Evolutionary conservation across 139 green algal species (phyloP).

Genomic region (Protoeuglena noctilucae): DNA sequence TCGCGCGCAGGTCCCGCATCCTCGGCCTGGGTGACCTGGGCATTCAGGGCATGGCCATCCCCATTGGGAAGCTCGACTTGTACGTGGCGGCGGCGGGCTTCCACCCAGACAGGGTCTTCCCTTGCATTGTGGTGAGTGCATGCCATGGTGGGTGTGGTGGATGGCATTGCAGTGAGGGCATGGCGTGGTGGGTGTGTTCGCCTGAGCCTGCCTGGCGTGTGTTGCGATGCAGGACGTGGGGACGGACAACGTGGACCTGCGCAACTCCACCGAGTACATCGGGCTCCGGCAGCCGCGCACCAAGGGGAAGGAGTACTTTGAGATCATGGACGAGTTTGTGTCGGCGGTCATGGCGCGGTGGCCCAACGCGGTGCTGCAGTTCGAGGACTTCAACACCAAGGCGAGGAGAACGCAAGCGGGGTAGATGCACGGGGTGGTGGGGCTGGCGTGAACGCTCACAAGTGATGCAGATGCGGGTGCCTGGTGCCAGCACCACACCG

Average conservation of each 20-base stretch:
- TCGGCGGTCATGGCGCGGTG: constrained; percentile 36
- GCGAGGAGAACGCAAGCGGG: too few species aligned
- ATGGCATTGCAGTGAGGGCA: too few species aligned
- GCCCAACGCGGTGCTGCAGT: constrained; percentile 48
- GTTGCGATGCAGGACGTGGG: too few species aligned
- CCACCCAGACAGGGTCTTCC: constrained; percentile 63
- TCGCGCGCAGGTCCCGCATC: too few species aligned
- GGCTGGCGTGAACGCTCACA: too few species aligned
- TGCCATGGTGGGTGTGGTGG: too few species aligned
- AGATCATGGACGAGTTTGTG: constrained; percentile 56
- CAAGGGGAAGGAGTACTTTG: constrained; percentile 49
- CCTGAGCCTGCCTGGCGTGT: too few species aligned
- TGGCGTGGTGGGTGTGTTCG: too few species aligned
- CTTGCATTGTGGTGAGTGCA: constrained; percentile 61
- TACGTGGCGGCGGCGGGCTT: constrained; percentile 83
- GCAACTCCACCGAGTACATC: constrained; percentile 34
- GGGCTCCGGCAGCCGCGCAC: constrained; percentile 45
- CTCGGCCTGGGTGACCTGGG: constrained; percentile 75
- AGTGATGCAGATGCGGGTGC: too few species aligned
- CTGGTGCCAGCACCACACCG: too few species aligned
- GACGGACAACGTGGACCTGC: constrained; percentile 54
- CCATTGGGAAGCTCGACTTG: constrained; percentile 82
- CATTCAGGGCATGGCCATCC: constrained; percentile 55
- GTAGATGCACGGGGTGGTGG: too few species aligned
- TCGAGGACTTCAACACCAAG: constrained; percentile 57